These are phyloP conservation scores for Echinosophora koreensis DNA, from an alignment of 306 rosid species.

Conservation along the genomic window DNA sequence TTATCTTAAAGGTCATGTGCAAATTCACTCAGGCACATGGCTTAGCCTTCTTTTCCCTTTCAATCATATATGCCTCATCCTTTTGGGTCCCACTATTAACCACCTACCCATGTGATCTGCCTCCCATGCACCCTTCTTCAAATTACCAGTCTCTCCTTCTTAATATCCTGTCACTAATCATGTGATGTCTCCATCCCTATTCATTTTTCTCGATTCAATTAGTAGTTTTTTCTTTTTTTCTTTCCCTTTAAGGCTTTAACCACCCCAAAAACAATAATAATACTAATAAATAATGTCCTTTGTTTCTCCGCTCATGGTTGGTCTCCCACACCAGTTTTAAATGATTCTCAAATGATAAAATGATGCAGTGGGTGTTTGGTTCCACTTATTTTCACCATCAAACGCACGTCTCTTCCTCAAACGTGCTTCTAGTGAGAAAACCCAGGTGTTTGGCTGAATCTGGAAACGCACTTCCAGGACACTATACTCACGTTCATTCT, in stretches of 20 bases:
- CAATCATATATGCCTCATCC: constrained; percentile 26
- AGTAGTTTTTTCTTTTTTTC: neutral
- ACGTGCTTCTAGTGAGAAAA: too few species aligned
- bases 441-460: too few species aligned
- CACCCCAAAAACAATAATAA: too few species aligned
- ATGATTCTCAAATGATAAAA: neutral
- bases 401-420: too few species aligned
- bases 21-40: constrained; percentile 38
- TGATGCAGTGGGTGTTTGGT: too few species aligned
- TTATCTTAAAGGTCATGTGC: constrained; percentile 40
- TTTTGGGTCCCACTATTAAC: constrained; percentile 20
- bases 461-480: too few species aligned
- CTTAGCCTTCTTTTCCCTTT: constrained; percentile 35
- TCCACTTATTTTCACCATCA: too few species aligned
- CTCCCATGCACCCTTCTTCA: neutral
- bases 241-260: too few species aligned
- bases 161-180: neutral
- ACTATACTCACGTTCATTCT: too few species aligned
- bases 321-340: constrained; percentile 5
- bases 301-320: neutral
- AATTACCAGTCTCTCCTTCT: constrained; percentile 8
- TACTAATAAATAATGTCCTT: too few species aligned
- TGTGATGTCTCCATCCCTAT: neutral
- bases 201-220: neutral
- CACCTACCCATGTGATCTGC: constrained; percentile 42